These are phyloP conservation scores for Penicillium fuscoglaucum DNA, from an alignment of 2,329 filamentous ascomycete genomes.

Conservation along the genomic window DNA sequence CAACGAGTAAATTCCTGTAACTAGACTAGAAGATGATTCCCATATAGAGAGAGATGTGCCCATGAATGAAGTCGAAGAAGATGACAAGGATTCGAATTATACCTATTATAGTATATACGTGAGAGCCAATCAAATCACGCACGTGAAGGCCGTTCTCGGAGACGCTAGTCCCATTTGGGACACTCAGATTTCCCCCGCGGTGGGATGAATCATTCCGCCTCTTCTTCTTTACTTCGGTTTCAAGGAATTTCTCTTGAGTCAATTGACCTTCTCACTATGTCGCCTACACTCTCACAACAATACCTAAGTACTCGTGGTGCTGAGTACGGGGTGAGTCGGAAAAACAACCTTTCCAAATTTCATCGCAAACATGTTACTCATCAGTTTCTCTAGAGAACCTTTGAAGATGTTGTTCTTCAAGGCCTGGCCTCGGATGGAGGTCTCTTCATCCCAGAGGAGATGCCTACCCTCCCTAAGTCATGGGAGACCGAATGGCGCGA, in stretches of 20 bases:
- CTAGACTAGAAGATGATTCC: not conserved
- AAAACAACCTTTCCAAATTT: conserved; percentile 2
- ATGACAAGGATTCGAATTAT: not conserved
- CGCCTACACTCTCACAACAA: conserved; percentile 34
- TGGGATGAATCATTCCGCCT: conserved; percentile 21
- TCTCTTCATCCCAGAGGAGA: conserved; percentile 76
- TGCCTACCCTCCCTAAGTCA: conserved; percentile 25
- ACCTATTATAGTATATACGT: not conserved
- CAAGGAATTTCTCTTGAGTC: conserved; percentile 5
- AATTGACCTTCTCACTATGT: conserved; percentile 19
- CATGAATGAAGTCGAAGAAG: not conserved
- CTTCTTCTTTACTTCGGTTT: not conserved
- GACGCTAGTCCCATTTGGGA: conserved; percentile 24
- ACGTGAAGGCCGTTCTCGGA: conserved; percentile 35
- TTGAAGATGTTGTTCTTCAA: conserved; percentile 74
- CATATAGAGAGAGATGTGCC: not conserved
- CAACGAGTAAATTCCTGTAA: conserved; percentile 34
- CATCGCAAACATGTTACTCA: conserved; percentile 6
- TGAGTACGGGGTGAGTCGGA: conserved; percentile 32
- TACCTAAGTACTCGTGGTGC: conserved; percentile 37
- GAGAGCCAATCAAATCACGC: conserved; percentile 8
- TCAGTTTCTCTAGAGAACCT: conserved; percentile 63
- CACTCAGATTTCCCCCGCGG: conserved; percentile 18
- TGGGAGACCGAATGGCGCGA: conserved; percentile 3
- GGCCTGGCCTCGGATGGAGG: conserved; percentile 84